Evolutionary conservation across 495 filamentous ascomycete species (phyloP), one percentile per base, ranked within the genome.

Genomic region (Tuber microsphaerosporum): DNA sequence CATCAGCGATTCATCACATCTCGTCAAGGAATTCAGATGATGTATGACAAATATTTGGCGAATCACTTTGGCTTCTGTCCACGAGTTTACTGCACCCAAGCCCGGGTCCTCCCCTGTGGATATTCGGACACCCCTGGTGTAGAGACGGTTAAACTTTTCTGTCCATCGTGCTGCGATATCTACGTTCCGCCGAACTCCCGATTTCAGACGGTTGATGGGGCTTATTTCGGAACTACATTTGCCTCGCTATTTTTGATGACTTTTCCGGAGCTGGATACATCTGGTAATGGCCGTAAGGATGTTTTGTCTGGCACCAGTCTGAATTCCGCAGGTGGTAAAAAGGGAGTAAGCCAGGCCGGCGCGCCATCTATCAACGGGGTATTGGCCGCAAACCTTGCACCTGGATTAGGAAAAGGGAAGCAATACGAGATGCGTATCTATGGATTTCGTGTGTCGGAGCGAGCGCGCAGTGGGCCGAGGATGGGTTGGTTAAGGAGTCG

Each of bases 1-100:
- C 95, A 99, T 84, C 95, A 98, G 85, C 92, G 95, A 41, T 99
- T 96, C 84, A 98, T 99, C 85, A 97, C 93, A 75, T 97, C 94
- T n/a, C 88, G 95, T 46, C 93, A 93, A 9, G 95, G 95, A 31
- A 98, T 99, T 73, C 94, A 97, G 83, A 94, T 97, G 83, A 99
- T 99, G 95, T 92, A 93, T 43, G 96, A 99, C 83, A 99, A 99
- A 83, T 98, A 98, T 86, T 94, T 97, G 81, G 87, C 97, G 69
- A 90, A 92, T 77, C 94, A 99, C 85, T 99, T 99, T 78, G 95
- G 95, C 45, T 89, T 90, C 72, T 99, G 95, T 82, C 95, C 94
- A 7, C 89, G 95, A 41, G 94, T 94, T 69, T 89, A 92, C 84
- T 99, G 95, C 86, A 91, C 91, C 77, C 90, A 90, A 71, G 91